These are phyloP conservation scores for Diaporthe humulicola DNA, from an alignment of 2,329 filamentous ascomycete genomes.

Conservation along the genomic window DNA sequence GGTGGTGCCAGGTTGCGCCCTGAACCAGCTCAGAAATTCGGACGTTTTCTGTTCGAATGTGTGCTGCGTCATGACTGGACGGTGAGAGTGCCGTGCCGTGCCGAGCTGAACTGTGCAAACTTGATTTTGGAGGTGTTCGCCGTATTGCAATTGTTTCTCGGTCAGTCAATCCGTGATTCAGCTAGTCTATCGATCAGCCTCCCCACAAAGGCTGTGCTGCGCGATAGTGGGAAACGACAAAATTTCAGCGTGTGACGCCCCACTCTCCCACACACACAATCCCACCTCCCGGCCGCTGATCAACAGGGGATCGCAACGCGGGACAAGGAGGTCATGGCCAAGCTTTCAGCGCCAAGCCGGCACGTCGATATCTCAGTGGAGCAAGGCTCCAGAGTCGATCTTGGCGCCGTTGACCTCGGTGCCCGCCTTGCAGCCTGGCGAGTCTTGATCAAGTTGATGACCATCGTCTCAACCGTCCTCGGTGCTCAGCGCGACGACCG, in stretches of 20 bases:
- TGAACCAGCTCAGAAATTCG: constrained; percentile 68
- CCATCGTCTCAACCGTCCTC: background rate
- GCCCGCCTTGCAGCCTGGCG: background rate
- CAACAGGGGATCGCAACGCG: constrained; percentile 7
- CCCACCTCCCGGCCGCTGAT: constrained; percentile 18
- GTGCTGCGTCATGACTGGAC: constrained; percentile 21
- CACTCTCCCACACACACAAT: background rate
- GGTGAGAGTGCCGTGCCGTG: background rate
- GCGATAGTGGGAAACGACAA: constrained; percentile 1
- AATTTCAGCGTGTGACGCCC: constrained; percentile 20
- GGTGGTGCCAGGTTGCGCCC: constrained; percentile 61
- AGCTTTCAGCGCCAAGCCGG: constrained; percentile 31
- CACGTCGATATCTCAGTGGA: constrained; percentile 7
- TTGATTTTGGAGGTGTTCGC: background rate
- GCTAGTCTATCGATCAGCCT: constrained; percentile 2
- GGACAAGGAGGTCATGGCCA: background rate
- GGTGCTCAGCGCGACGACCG: background rate
- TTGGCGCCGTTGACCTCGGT: background rate
- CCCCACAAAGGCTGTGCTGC: constrained; percentile 25
- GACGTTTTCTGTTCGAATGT: constrained; percentile 58
- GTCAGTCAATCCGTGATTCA: constrained; percentile 2
- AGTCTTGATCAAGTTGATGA: background rate
- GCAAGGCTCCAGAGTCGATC: background rate
- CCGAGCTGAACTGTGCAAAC: background rate
- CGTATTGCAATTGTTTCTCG: background rate